Evolutionary conservation across 768 basidiomycete genomes (phyloP).

Genomic region (Gymnopilus junonius): DNA sequence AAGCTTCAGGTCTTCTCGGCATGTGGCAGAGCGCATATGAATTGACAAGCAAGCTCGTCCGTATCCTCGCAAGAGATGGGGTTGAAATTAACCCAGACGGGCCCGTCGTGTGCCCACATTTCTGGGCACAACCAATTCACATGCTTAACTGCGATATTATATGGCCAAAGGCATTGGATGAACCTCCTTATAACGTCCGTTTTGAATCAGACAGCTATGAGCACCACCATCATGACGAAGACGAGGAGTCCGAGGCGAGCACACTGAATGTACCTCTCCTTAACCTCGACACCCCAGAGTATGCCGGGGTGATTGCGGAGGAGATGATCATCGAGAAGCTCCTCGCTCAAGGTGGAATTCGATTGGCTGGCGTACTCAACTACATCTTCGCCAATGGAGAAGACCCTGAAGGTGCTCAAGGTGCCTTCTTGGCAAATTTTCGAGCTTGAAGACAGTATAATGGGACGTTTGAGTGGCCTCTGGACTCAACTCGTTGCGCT

Average conservation of each 20-base stretch:
- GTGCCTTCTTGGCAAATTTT: slow-evolving; percentile 2
- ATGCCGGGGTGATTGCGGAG: slow-evolving; percentile 69
- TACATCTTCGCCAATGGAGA: slow-evolving; percentile 53
- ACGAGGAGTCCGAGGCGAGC: slow-evolving; percentile 11
- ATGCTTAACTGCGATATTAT: slow-evolving; percentile 81
- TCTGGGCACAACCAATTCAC: slow-evolving; percentile 78
- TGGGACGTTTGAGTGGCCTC: not conserved
- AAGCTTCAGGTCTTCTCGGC: slow-evolving; percentile 11
- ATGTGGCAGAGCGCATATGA: slow-evolving; percentile 20
- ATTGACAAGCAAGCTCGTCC: slow-evolving; percentile 3
- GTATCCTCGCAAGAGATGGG: slow-evolving; percentile 14
- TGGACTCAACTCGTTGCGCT: not conserved
- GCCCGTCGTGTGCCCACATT: slow-evolving; percentile 67
- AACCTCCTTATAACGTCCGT: slow-evolving; percentile 40
- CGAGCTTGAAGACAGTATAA: not conserved
- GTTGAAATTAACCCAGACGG: slow-evolving; percentile 33
- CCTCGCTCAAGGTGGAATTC: slow-evolving; percentile 80
- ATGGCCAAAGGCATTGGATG: slow-evolving; percentile 76
- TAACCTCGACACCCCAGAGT: slow-evolving; percentile 83
- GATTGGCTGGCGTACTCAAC: slow-evolving; percentile 85
- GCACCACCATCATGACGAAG: slow-evolving; percentile 15
- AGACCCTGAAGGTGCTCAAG: not conserved
- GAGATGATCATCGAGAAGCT: slow-evolving; percentile 80
- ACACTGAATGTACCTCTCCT: slow-evolving; percentile 30
- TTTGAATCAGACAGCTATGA: slow-evolving; percentile 20